A percentile compares a stretch with the other conserved stretches of the same genome.
Conservation (phyloP, 2,329 filamentous ascomycete species). For the Chaetomium strumarium region DNA sequence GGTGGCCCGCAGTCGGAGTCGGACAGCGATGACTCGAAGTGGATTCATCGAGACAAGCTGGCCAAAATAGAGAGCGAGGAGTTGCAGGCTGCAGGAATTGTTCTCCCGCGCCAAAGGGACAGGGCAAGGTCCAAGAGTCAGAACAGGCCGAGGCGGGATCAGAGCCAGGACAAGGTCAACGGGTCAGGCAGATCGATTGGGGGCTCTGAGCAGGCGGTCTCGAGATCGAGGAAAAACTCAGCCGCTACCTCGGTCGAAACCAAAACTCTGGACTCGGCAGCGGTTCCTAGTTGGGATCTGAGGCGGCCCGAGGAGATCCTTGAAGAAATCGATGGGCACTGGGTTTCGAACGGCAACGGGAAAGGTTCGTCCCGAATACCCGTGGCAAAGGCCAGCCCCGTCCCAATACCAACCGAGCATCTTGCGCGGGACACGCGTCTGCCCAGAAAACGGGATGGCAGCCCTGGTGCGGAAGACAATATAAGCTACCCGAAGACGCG, state of each 20-base stretch:
- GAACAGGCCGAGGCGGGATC: slow-evolving; percentile 29
- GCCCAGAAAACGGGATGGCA: slow-evolving; percentile 53
- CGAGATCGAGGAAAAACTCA: slow-evolving; percentile 44
- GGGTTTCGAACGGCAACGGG: slow-evolving; percentile 44
- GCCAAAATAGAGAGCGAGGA: slow-evolving; percentile 76
- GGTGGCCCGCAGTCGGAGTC: slow-evolving; percentile 29
- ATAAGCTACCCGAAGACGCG: slow-evolving; percentile 57
- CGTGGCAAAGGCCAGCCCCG: slow-evolving; percentile 71
- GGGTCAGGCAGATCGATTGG: slow-evolving; percentile 30
- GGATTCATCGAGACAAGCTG: slow-evolving; percentile 82
- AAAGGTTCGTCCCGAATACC: slow-evolving; percentile 78
- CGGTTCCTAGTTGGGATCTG: slow-evolving; percentile 59
- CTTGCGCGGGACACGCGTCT: slow-evolving; percentile 69
- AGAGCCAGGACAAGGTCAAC: slow-evolving; percentile 30
- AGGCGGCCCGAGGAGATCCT: slow-evolving; percentile 73
- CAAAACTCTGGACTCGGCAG: slow-evolving; percentile 34
- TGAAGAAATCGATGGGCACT: slow-evolving; percentile 49
- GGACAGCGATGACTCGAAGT: slow-evolving; percentile 55
- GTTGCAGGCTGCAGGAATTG: slow-evolving; percentile 70
- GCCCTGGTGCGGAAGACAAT: slow-evolving; percentile 47
- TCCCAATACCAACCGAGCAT: slow-evolving; percentile 65
- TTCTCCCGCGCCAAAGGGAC: slow-evolving; percentile 49
- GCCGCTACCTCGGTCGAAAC: slow-evolving; percentile 34
- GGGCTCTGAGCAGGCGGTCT: slow-evolving; percentile 26
- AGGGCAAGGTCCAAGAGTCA: slow-evolving; percentile 45